phyloP scores from a whole-genome alignment of 371 early-diverging fungal species.

The Thermomucor indicae-seudaticae region DNA sequence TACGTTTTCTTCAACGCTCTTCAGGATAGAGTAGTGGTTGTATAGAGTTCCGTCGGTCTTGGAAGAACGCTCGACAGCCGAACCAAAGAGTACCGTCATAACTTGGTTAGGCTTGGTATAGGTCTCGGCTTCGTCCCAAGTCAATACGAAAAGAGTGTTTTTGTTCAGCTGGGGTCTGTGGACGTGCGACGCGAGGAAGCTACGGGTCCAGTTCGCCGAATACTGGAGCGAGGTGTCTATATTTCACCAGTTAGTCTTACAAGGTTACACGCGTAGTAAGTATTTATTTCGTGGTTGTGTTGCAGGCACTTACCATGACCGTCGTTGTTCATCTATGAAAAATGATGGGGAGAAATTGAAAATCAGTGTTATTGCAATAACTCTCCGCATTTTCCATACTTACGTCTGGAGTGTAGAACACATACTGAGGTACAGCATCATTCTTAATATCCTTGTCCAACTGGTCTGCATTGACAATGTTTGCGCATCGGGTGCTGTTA shows the following conservation, averaged over 20 bases:
- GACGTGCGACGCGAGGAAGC: conserved; percentile 48
- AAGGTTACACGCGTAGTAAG: not conserved
- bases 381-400: not conserved
- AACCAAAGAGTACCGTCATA: conserved; percentile 29
- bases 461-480: conserved; percentile 44
- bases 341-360: not conserved
- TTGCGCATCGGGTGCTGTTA: conserved; percentile 45
- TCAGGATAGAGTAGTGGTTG: conserved; percentile 55
- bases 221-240: conserved; percentile 37
- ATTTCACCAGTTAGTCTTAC: too few relatives aligned
- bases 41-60: conserved; percentile 43
- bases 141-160: conserved; percentile 51
- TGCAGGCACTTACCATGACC: conserved; percentile 23
- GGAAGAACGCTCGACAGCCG: conserved; percentile 12
- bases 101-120: conserved; percentile 20
- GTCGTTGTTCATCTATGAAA: conserved; percentile 32
- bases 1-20: conserved; percentile 49
- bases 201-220: conserved; percentile 46
- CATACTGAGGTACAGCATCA: conserved; percentile 43
- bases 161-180: conserved; percentile 27
- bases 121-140: conserved; percentile 47
- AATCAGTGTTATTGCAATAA: not conserved
- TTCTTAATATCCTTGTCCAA: conserved; percentile 41
- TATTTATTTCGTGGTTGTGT: not conserved
- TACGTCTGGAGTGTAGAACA: conserved; percentile 40